Conservation (phyloP, 176 grass and related monocot species). For the barley (Hordeum vulgare) region MorexV3_pseudomolecules_assembly NC_058520.1:477176146-477176645, state of each 20-base stretch:
- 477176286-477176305: too few relatives aligned
- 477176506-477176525: too few relatives aligned
- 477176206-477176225: not conserved
- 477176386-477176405: not conserved
- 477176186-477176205: not conserved
- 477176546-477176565: not conserved
- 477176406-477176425: not conserved
- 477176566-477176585: not conserved
- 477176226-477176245: slow-evolving; percentile 5
- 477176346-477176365: not conserved
- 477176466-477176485: not conserved
- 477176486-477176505: too few relatives aligned
- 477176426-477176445: not conserved
- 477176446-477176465: not conserved
- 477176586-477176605: not conserved
- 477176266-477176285: not conserved
- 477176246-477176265: not conserved
- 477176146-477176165: slow-evolving; percentile 9
- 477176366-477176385: not conserved
- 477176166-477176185: not conserved
- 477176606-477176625: slow-evolving; percentile 17
- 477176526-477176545: too few relatives aligned
- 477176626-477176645: slow-evolving; percentile 20
- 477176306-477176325: slow-evolving; percentile 11
- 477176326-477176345: not conserved